Conservation (phyloP, 78 protist species). For the Guillardia theta region DNA sequence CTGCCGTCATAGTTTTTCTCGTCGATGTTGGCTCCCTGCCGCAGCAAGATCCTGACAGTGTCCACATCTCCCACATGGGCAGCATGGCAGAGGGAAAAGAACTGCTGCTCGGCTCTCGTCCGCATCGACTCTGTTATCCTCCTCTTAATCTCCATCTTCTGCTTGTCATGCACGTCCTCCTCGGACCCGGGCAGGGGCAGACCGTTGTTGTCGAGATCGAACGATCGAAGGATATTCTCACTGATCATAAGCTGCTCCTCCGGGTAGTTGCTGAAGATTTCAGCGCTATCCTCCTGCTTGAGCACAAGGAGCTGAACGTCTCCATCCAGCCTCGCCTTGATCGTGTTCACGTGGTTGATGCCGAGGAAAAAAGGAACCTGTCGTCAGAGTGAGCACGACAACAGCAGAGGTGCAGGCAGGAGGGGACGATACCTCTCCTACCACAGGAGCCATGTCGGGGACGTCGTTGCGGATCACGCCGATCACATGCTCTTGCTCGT, state of each 20-base stretch:
- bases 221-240: not conserved
- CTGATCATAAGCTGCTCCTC: not conserved
- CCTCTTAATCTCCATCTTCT: not conserved
- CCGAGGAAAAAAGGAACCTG: slow-evolving; percentile 5
- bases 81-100: not conserved
- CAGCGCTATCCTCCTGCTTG: not conserved
- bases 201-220: not conserved
- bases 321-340: not conserved
- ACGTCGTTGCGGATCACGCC: slow-evolving; percentile 1
- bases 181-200: not conserved
- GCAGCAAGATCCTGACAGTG: not conserved
- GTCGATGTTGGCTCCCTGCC: not conserved
- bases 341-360: not conserved
- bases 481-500: not conserved
- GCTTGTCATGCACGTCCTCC: not conserved
- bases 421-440: not conserved
- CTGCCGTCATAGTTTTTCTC: slow-evolving; percentile 5
- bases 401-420: no score
- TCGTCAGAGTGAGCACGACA: no score
- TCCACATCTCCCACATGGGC: not conserved
- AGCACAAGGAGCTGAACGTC: slow-evolving; percentile 17
- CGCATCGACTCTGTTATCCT: not conserved
- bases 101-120: not conserved
- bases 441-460: not conserved
- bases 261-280: not conserved